Conservation (phyloP, 2,329 filamentous ascomycete species). For the Graphiopsis chlorocephala region DNA sequence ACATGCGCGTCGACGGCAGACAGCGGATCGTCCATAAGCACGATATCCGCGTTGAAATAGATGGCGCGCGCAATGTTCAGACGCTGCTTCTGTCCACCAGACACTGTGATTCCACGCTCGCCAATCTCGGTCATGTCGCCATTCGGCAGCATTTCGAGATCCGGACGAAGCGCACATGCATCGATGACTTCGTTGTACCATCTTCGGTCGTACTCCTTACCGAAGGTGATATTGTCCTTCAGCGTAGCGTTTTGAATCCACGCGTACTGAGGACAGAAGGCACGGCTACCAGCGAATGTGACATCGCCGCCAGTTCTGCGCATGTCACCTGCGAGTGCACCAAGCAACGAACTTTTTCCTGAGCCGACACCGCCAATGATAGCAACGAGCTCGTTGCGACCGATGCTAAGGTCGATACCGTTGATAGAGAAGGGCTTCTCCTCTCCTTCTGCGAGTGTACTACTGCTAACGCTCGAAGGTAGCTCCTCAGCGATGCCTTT, state of each 20-base stretch:
- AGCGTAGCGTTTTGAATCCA: conserved; percentile 96
- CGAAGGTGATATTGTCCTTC: conserved; percentile 86
- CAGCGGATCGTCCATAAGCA: conserved; percentile 63
- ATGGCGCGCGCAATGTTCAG: conserved; percentile 85
- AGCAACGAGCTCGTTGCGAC: conserved; percentile 73
- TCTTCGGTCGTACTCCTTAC: conserved; percentile 65
- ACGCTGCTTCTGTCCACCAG: conserved; percentile 91
- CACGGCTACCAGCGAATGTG: conserved; percentile 72
- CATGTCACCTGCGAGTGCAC: conserved; percentile 92
- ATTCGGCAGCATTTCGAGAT: conserved; percentile 89
- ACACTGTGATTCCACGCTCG: conserved; percentile 91
- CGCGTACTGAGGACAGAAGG: conserved; percentile 93
- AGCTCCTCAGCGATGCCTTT: conserved; percentile 25
- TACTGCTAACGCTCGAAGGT: conserved; percentile 40
- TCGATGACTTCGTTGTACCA: conserved; percentile 86
- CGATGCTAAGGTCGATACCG: conserved; percentile 64
- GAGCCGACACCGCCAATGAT: conserved; percentile 88
- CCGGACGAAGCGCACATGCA: conserved; percentile 78
- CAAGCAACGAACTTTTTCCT: conserved; percentile 85
- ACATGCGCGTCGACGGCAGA: conserved; percentile 60
- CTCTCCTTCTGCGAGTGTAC: conserved; percentile 56
- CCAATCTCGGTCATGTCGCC: conserved; percentile 91
- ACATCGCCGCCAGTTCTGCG: conserved; percentile 73
- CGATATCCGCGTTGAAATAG: conserved; percentile 62
- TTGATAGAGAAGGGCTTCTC: conserved; percentile 70